Evolutionary conservation across 2,329 filamentous ascomycete genomes (phyloP).

Genomic region (Alternaria ventricosa): DNA sequence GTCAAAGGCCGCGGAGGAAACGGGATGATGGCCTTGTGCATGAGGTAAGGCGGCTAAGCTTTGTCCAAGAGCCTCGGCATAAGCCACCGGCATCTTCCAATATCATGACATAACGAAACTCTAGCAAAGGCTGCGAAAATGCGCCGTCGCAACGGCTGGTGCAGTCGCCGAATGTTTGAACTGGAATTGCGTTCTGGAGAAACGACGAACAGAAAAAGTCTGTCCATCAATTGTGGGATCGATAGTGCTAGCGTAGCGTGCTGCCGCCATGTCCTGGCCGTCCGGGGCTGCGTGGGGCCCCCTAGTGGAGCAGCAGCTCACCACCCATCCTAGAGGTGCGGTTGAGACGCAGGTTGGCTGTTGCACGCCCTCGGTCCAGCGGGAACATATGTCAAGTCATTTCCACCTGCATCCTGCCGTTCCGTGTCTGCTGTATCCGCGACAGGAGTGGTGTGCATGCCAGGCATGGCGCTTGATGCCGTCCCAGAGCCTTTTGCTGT

Average conservation of each 20-base stretch:
- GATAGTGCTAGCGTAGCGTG: conserved; percentile 5
- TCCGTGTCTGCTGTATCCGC: conserved; percentile 11
- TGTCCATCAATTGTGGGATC: conserved; percentile 4
- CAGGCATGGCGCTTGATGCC: neutral
- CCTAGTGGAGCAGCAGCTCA: conserved; percentile 20
- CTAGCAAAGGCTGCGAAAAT: neutral
- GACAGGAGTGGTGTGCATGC: neutral
- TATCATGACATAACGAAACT: conserved; percentile 26
- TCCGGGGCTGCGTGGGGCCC: conserved; percentile 14
- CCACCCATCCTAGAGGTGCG: conserved; percentile 12
- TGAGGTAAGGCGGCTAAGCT: conserved; percentile 32
- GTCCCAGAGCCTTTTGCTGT: neutral
- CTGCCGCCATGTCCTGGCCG: conserved; percentile 15
- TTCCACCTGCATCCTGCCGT: conserved; percentile 17
- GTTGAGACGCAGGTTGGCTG: conserved; percentile 24
- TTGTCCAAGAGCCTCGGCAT: conserved; percentile 38
- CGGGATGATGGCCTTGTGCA: conserved; percentile 30
- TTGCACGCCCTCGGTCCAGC: conserved; percentile 29
- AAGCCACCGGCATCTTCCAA: conserved; percentile 24
- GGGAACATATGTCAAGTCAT: conserved; percentile 23
- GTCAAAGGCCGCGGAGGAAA: conserved; percentile 17
- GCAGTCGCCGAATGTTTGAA: neutral
- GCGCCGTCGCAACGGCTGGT: neutral
- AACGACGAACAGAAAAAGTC: conserved; percentile 4
- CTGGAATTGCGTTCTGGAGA: neutral